Percentiles rank a stretch among this genome's conserved stretches.
These are phyloP conservation scores for Aspergillus eucalypticola DNA, from an alignment of 2,329 filamentous ascomycete species.

Conservation along the genomic window DNA sequence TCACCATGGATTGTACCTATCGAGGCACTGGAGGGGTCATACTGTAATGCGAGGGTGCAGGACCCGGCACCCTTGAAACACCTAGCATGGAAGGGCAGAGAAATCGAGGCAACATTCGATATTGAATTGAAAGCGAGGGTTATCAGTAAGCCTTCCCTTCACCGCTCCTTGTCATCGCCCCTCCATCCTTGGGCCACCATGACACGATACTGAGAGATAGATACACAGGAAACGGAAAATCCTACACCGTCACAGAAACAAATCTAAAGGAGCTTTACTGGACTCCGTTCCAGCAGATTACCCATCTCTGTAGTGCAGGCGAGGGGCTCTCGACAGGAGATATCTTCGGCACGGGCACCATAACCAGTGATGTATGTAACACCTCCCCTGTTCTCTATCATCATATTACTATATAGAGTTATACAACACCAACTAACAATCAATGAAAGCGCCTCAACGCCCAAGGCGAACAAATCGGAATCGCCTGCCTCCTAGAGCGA, in stretches of 20 bases:
- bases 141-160: slow-evolving; percentile 4
- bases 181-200: not conserved
- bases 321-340: slow-evolving; percentile 27
- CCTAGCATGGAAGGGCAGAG: slow-evolving; percentile 10
- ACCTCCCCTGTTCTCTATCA: no score
- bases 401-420: no score
- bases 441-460: slow-evolving; percentile 4
- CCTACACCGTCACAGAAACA: slow-evolving; percentile 19
- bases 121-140: slow-evolving; percentile 14
- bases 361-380: slow-evolving; percentile 20
- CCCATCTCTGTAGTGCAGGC: slow-evolving; percentile 24
- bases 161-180: not conserved
- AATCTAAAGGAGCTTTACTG: slow-evolving; percentile 30
- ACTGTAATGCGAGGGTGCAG: slow-evolving; percentile 4
- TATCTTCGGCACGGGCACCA: slow-evolving; percentile 29
- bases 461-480: slow-evolving; percentile 14
- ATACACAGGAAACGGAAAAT: slow-evolving; percentile 25
- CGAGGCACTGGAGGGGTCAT: slow-evolving; percentile 49
- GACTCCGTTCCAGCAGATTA: slow-evolving; percentile 29
- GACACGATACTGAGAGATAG: not conserved
- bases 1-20: slow-evolving; percentile 62
- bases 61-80: slow-evolving; percentile 9
- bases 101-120: slow-evolving; percentile 9
- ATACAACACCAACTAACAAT: no score
- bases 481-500: slow-evolving; percentile 19